These are phyloP conservation scores for Hawksworthiomyces lignivorus DNA, from an alignment of 2,329 filamentous ascomycete species.

Conservation along the genomic window DNA sequence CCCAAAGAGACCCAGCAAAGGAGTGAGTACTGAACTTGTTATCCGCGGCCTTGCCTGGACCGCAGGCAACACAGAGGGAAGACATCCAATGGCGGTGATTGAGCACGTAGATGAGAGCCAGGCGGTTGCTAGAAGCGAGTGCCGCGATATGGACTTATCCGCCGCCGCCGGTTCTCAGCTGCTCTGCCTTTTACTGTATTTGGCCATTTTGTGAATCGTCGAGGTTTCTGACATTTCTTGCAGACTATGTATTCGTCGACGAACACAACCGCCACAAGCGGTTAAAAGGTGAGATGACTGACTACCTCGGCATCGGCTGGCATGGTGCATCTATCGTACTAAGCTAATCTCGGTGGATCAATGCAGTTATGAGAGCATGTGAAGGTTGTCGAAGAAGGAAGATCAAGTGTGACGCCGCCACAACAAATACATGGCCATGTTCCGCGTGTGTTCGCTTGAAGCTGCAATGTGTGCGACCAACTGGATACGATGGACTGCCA, in stretches of 20 bases:
- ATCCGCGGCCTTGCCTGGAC: no score
- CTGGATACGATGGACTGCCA: conserved; percentile 62
- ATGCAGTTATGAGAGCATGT: conserved; percentile 86
- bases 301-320: no score
- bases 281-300: conserved; percentile 69
- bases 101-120: no score
- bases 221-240: conserved; percentile 25
- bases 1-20: conserved; percentile 75
- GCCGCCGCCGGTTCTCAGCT: no score
- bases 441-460: conserved; percentile 89
- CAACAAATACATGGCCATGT: conserved; percentile 95
- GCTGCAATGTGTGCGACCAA: conserved; percentile 85
- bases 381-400: conserved; percentile 92
- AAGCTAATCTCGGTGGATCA: not conserved
- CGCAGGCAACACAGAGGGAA: no score
- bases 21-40: conserved; percentile 36
- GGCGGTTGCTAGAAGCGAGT: no score
- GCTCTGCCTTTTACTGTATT: no score
- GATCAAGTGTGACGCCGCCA: conserved; percentile 96
- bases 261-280: conserved; percentile 98
- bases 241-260: conserved; percentile 98
- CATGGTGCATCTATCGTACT: no score
- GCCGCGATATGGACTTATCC: no score
- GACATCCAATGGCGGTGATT: no score
- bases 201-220: no score